A percentile compares a stretch with the other conserved stretches of the same genome.
phyloP scores from a whole-genome alignment of 306 rosid genomes.

The Citrullus amarus region DNA sequence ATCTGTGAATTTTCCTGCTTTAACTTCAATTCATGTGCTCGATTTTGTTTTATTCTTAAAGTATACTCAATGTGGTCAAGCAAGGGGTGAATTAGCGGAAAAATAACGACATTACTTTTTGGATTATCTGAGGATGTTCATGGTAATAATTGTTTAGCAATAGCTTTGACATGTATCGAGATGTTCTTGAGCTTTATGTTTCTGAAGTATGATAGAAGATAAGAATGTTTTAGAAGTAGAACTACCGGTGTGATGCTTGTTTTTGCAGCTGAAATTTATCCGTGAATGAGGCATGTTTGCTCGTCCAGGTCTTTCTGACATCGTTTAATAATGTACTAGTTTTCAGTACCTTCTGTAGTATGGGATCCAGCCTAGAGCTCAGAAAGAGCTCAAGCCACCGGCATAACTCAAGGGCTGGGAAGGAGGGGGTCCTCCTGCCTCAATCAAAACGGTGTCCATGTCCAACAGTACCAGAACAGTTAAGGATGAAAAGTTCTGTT shows the following conservation, averaged over 20 bases:
- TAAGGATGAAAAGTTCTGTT: constrained; percentile 21
- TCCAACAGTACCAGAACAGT: constrained; percentile 19
- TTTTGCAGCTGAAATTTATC: constrained; percentile 9
- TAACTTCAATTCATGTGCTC: not conserved
- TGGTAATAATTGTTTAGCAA: not conserved
- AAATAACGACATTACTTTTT: not conserved
- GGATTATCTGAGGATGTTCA: not conserved
- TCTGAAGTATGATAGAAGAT: not conserved
- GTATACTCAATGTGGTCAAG: not conserved
- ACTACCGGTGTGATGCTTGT: constrained; percentile 15
- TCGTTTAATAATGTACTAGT: constrained; percentile 11
- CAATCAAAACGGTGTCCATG: constrained; percentile 17
- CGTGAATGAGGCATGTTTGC: not conserved
- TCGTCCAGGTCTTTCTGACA: not conserved
- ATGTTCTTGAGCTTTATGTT: not conserved
- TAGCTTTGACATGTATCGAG: not conserved
- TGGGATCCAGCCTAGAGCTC: constrained; percentile 37
- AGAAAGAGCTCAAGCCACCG: constrained; percentile 31
- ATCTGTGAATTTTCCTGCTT: constrained; percentile 6
- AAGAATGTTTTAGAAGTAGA: constrained; percentile 9
- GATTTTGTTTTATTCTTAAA: not conserved
- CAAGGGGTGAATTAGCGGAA: not conserved
- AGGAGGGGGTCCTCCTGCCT: constrained; percentile 22
- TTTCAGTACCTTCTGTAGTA: constrained; percentile 28
- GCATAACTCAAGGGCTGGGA: constrained; percentile 24